Percentiles rank a stretch among this genome's conserved stretches.
Evolutionary conservation across 148 eudicot genomes (phyloP).

Genomic region (Rhododendron simsii): DNA sequence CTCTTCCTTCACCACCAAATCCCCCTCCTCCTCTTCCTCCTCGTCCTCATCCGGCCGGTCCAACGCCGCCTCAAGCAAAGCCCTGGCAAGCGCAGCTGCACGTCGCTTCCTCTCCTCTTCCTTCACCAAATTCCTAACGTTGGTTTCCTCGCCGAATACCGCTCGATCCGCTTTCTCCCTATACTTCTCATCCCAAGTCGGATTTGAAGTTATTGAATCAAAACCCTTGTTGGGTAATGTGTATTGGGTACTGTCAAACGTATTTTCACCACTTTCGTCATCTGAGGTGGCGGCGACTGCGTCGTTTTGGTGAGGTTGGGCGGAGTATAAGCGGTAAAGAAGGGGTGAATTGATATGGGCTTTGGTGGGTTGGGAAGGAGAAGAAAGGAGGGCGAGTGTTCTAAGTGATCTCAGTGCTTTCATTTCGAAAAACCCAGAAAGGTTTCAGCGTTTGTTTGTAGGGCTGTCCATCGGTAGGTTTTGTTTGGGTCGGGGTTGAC

Average conservation of each 20-base stretch:
- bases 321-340: conserved; percentile 36
- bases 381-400: conserved; percentile 17
- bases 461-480: no score
- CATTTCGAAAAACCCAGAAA: conserved; percentile 31
- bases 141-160: conserved; percentile 47
- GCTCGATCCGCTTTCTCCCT: conserved; percentile 50
- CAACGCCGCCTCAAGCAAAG: conserved; percentile 63
- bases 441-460: neutral
- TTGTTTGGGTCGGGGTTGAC: no score
- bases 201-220: neutral
- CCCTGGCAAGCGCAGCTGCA: conserved; percentile 45
- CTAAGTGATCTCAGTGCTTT: conserved; percentile 51
- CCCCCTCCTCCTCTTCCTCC: conserved; percentile 35
- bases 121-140: conserved; percentile 16
- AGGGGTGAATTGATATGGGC: conserved; percentile 23
- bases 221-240: conserved; percentile 28
- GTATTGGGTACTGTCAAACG: conserved; percentile 60
- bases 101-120: conserved; percentile 43
- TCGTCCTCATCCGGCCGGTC: conserved; percentile 29
- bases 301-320: conserved; percentile 34
- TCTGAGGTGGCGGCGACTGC: conserved; percentile 20
- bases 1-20: conserved; percentile 51
- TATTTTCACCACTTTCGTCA: conserved; percentile 20
- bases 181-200: conserved; percentile 63
- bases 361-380: conserved; percentile 19